Evolutionary conservation across 2,329 filamentous ascomycete genomes (phyloP).

Genomic region (Graphiopsis chlorocephala): DNA sequence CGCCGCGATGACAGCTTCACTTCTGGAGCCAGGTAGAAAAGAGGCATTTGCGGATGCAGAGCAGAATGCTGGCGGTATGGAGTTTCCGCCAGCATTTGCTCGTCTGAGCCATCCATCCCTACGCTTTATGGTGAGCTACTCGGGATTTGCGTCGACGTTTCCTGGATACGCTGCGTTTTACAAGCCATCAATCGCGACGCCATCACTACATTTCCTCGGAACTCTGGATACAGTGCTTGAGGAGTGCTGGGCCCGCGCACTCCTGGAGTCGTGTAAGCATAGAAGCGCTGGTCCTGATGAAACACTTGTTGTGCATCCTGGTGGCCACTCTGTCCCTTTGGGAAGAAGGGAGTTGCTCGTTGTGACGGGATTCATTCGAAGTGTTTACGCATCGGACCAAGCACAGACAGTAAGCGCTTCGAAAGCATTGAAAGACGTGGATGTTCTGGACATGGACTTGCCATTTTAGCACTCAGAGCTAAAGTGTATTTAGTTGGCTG

Average conservation of each 20-base stretch:
- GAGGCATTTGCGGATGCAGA: constrained; percentile 49
- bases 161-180: constrained; percentile 67
- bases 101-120: constrained; percentile 52
- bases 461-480: neutral
- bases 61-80: constrained; percentile 43
- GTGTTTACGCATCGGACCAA: neutral
- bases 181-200: constrained; percentile 71
- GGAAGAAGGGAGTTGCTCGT: neutral
- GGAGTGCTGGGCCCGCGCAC: constrained; percentile 64
- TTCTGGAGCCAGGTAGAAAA: constrained; percentile 59
- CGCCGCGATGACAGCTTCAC: constrained; percentile 67
- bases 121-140: constrained; percentile 73
- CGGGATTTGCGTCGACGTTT: constrained; percentile 67
- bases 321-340: constrained; percentile 63
- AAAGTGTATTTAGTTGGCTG: neutral
- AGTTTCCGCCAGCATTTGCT: constrained; percentile 52
- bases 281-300: constrained; percentile 36
- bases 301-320: constrained; percentile 70
- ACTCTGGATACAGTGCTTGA: constrained; percentile 85
- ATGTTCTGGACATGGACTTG: neutral
- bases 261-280: constrained; percentile 64
- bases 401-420: neutral
- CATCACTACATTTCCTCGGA: constrained; percentile 77
- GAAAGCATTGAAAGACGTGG: neutral
- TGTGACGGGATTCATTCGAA: neutral